Base-by-base conservation (phyloP, 192 early-diverging fungal genomes). In the Haplosporangium gracile region DNA sequence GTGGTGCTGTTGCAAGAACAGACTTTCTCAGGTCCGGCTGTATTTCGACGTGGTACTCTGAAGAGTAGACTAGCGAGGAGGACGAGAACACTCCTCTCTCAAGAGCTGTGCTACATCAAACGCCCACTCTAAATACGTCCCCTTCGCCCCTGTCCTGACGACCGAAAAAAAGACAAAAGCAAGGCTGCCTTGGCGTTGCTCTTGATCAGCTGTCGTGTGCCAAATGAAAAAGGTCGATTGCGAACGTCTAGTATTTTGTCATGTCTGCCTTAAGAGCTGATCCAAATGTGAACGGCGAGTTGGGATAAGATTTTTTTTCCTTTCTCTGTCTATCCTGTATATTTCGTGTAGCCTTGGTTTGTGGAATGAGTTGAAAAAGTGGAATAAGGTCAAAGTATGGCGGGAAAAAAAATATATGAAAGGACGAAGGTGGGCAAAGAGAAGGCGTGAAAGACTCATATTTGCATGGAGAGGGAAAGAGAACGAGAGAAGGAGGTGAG, bases 121-220 rank as follows among this genome's bases (percentile, higher is more conserved):
- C 60, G n/a, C 4, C 60, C 60, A 3, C 60, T 26, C n/a, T 60
- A 60, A 29, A 60, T n/a, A 60, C n/a, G 55, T 0, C 55, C n/a
- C n/a, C 16, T 60, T 22, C 49, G 49, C n/a, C n/a, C 11, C 60
- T 65, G 60, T 65, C 60, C 60, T 32, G 26, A 65, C 60, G 29
- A 65, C 60, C 24, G 60, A 32, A 13, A 26, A 65, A 15, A 32
- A 65, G 5, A 3, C 16, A 32, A 60, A 26, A 26, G n/a, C 11
- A 65, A 15, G 29, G 7, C 60, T 65, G 26, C 29, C 29, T 8
- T 13, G 10, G 60, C 10, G n/a, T 65, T 34, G n/a, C n/a, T 15
- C 60, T 65, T 65, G 60, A 65, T 65, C 60, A 65, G 60, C 29
- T 65, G 60, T 15, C n/a, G 60, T 65, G 60, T 65, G 26, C n/a